These are phyloP conservation scores for Dictyostelium capitatum DNA, from an alignment of 78 protist genomes.

Conservation along the genomic window DNA sequence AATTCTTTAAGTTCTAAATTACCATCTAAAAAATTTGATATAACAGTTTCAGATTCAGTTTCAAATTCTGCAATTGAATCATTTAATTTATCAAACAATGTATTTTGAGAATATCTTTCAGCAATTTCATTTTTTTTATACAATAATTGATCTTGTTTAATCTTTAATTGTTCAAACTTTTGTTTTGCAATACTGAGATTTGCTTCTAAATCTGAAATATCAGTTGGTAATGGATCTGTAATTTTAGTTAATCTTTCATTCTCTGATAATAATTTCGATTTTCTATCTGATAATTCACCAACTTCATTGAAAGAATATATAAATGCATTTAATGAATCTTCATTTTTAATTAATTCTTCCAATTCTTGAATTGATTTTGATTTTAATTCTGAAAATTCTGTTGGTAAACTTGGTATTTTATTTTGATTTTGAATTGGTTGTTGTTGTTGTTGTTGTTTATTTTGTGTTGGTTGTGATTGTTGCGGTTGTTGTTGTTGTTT, in stretches of 20 bases:
- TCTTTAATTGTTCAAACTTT: not conserved
- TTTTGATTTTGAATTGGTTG: not conserved
- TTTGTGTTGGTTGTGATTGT: not conserved
- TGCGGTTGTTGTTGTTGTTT: not conserved
- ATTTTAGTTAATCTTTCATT: slow-evolving; percentile 6
- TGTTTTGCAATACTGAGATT: not conserved
- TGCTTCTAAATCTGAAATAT: not conserved
- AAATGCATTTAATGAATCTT: slow-evolving; percentile 32
- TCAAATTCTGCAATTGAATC: slow-evolving; percentile 15
- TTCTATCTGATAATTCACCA: slow-evolving; percentile 14
- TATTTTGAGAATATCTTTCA: slow-evolving; percentile 1
- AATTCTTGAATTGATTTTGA: slow-evolving; percentile 47
- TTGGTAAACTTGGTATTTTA: slow-evolving; percentile 49
- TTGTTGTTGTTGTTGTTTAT: not conserved
- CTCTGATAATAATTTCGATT: not conserved
- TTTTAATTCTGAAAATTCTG: slow-evolving; percentile 41
- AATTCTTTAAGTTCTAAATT: slow-evolving; percentile 69
- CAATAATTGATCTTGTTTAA: not conserved
- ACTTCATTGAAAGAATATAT: slow-evolving; percentile 51
- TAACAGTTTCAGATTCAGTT: slow-evolving; percentile 35
- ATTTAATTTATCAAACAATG: slow-evolving; percentile 18
- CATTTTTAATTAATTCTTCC: slow-evolving; percentile 4
- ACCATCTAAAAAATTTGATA: slow-evolving; percentile 37
- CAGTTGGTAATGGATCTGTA: not conserved
- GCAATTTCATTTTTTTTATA: not conserved